Evolutionary conservation across 148 eudicot species (phyloP).

Genomic region (Drosera capensis): DNA sequence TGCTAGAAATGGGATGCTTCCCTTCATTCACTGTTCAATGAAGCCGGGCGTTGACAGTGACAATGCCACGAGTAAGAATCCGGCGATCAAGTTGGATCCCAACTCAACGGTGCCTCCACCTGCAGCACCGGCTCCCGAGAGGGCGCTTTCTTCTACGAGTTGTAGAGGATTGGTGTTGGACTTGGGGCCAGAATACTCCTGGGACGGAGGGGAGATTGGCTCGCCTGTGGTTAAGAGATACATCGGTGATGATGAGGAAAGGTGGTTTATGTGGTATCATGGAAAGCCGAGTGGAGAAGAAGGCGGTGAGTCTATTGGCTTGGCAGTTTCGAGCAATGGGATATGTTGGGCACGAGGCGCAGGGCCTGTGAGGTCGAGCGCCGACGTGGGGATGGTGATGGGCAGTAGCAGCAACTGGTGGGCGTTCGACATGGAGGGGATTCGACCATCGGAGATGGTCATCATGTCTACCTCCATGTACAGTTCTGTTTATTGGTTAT

Average conservation of each 20-base stretch:
- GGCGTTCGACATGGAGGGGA: slow-evolving; percentile 63
- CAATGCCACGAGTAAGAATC: not conserved
- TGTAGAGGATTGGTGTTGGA: slow-evolving; percentile 59
- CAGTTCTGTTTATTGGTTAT: slow-evolving; percentile 76
- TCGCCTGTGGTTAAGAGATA: slow-evolving; percentile 81
- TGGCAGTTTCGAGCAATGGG: slow-evolving; percentile 81
- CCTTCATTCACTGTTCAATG: not conserved
- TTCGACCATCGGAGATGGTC: slow-evolving; percentile 57
- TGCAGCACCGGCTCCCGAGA: not conserved
- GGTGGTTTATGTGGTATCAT: slow-evolving; percentile 90
- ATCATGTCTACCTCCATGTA: slow-evolving; percentile 58
- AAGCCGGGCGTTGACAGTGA: not conserved
- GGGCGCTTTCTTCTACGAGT: slow-evolving; percentile 5
- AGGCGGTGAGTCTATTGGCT: slow-evolving; percentile 32
- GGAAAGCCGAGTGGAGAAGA: slow-evolving; percentile 29
- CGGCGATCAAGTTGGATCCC: not conserved
- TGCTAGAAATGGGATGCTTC: not conserved
- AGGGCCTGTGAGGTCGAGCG: slow-evolving; percentile 20
- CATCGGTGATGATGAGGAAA: slow-evolving; percentile 69
- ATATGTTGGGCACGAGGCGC: slow-evolving; percentile 69
- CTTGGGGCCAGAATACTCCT: slow-evolving; percentile 38
- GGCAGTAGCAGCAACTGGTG: slow-evolving; percentile 65
- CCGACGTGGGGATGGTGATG: slow-evolving; percentile 54
- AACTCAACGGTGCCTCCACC: not conserved
- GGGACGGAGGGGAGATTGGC: slow-evolving; percentile 64